Conservation (phyloP, 352 stramenopile genomes). For the Pythium folliculosum region DNA sequence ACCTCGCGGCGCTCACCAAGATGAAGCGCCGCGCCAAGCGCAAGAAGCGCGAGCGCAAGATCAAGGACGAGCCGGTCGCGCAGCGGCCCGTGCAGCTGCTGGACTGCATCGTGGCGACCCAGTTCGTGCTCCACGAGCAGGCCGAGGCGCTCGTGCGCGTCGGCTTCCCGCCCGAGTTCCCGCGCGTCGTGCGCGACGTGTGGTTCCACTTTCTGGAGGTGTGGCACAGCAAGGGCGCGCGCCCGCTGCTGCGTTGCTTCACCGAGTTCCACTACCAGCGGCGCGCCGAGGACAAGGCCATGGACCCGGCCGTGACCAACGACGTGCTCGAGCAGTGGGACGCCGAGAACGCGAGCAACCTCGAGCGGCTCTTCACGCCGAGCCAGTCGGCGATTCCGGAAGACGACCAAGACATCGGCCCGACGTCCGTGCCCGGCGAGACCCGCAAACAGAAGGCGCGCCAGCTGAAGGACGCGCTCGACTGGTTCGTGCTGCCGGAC, state of each 20-base stretch:
- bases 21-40: slow-evolving; percentile 43
- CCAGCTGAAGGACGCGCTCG: slow-evolving; percentile 24
- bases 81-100: slow-evolving; percentile 37
- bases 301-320: slow-evolving; percentile 55
- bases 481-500: slow-evolving; percentile 59
- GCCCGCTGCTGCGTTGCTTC: slow-evolving; percentile 68
- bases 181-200: slow-evolving; percentile 50
- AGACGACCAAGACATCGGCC: slow-evolving; percentile 9
- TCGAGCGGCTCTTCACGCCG: slow-evolving; percentile 23
- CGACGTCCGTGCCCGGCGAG: slow-evolving; percentile 3
- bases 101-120: slow-evolving; percentile 63
- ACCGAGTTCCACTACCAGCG: slow-evolving; percentile 62
- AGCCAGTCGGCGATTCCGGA: slow-evolving; percentile 20
- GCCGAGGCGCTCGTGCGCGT: slow-evolving; percentile 45
- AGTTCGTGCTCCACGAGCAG: slow-evolving; percentile 62
- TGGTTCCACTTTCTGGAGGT: slow-evolving; percentile 72
- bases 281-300: slow-evolving; percentile 34
- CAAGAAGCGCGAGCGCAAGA: slow-evolving; percentile 37
- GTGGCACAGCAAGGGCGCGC: slow-evolving; percentile 60
- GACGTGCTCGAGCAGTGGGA: slow-evolving; percentile 79
- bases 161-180: slow-evolving; percentile 44
- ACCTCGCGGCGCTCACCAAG: slow-evolving; percentile 35
- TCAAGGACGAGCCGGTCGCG: slow-evolving; percentile 18
- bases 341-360: slow-evolving; percentile 33
- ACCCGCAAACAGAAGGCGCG: slow-evolving; percentile 2